Conservation (phyloP, 2,329 filamentous ascomycete species). For the Claviceps fusiformis region DNA sequence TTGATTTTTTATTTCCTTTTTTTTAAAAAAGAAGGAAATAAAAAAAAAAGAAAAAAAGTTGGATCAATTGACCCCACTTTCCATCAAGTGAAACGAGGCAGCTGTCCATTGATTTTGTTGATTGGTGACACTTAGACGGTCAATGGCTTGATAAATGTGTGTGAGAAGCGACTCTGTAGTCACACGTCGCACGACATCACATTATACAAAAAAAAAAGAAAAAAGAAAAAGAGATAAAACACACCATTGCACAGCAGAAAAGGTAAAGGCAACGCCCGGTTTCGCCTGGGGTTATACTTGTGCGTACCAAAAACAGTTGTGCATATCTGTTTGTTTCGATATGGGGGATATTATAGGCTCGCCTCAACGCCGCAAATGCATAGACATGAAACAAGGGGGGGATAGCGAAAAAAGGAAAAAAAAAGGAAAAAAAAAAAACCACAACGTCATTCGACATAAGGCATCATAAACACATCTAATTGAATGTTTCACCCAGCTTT, state of each 20-base stretch:
- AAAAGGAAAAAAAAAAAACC: neutral
- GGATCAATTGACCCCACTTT: neutral
- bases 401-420: neutral
- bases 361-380: neutral
- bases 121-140: neutral
- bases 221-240: neutral
- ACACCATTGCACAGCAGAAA: no score
- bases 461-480: neutral
- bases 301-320: neutral
- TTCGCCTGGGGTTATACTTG: no score
- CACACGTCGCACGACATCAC: neutral
- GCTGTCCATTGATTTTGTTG: neutral
- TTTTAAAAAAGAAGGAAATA: no score
- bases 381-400: neutral
- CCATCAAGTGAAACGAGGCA: neutral
- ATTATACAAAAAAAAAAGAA: neutral
- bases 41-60: neutral
- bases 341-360: conserved; percentile 2
- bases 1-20: no score
- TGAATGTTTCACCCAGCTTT: neutral
- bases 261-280: no score
- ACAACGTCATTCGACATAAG: neutral
- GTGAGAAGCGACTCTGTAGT: neutral
- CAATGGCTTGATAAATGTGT: neutral
- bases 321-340: neutral